phyloP scores from a whole-genome alignment of 306 rosid species.

The Vigna nakashimae region DNA sequence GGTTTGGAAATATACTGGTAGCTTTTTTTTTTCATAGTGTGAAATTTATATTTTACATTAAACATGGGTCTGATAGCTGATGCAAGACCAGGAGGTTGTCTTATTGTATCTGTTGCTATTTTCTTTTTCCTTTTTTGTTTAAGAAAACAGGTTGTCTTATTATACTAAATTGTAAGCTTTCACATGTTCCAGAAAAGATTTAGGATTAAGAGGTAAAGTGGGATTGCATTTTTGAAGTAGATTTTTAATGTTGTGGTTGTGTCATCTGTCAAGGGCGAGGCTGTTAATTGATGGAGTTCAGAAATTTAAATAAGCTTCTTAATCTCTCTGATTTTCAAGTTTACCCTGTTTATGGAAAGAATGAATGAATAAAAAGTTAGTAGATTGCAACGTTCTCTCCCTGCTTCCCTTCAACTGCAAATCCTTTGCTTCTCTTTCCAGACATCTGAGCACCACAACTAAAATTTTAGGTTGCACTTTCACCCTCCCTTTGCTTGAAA shows the following conservation, averaged over 20 bases:
- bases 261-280: not conserved
- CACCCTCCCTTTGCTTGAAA: not conserved
- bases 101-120: not conserved
- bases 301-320: not conserved
- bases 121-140: slow-evolving; percentile 13
- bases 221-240: slow-evolving; percentile 8
- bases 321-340: not conserved
- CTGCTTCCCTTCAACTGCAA: not conserved
- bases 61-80: slow-evolving; percentile 20
- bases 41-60: slow-evolving; percentile 8
- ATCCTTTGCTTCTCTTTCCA: not conserved
- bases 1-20: slow-evolving; percentile 17
- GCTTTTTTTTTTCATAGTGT: not conserved
- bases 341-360: not conserved
- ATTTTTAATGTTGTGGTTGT: slow-evolving; percentile 15
- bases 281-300: slow-evolving; percentile 1
- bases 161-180: slow-evolving; percentile 12
- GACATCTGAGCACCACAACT: not conserved
- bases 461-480: slow-evolving; percentile 3
- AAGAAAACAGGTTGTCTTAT: not conserved
- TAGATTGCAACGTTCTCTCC: not conserved
- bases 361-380: not conserved
- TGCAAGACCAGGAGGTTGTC: not conserved
- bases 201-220: slow-evolving; percentile 15
- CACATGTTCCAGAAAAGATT: not conserved